phyloP scores from a whole-genome alignment of 352 stramenopile species.

The Pythium phragmitis region DNA sequence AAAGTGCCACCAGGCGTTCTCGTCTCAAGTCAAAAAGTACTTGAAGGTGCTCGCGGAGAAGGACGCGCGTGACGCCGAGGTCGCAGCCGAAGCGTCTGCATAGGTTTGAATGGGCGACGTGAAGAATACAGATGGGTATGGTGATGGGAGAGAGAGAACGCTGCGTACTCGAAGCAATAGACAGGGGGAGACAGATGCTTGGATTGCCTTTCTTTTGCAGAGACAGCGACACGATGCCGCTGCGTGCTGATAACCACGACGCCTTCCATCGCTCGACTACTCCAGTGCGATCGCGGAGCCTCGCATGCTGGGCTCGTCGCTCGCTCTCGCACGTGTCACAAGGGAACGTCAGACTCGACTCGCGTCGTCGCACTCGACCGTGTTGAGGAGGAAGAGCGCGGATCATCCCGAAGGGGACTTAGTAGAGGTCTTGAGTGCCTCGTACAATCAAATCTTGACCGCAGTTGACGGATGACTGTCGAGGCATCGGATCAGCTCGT shows the following conservation, averaged over 20 bases:
- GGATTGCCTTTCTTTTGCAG: too few species aligned
- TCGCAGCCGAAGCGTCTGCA: slow-evolving; percentile 24
- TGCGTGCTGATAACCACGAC: slow-evolving; percentile 28
- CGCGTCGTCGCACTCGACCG: neutral
- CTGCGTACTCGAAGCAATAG: too few species aligned
- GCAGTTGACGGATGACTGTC: too few species aligned
- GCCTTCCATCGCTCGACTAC: slow-evolving; percentile 2
- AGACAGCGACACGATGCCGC: slow-evolving; percentile 27
- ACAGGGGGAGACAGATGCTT: too few species aligned
- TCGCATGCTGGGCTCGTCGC: slow-evolving; percentile 1
- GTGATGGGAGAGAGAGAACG: too few species aligned
- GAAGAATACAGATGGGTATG: slow-evolving; percentile 10
- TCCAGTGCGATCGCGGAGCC: neutral
- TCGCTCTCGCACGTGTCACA: slow-evolving; percentile 21
- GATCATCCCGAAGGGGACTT: too few species aligned
- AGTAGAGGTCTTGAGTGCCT: too few species aligned
- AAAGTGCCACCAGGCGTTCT: slow-evolving; percentile 86
- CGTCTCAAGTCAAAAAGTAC: slow-evolving; percentile 79
- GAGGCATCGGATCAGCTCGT: too few species aligned
- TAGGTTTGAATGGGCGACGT: slow-evolving; percentile 1
- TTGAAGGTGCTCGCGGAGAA: slow-evolving; percentile 81
- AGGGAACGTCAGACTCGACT: slow-evolving; percentile 28
- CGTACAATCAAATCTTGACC: too few species aligned
- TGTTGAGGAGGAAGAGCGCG: too few species aligned
- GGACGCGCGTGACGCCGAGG: slow-evolving; percentile 35